Evolutionary conservation across 2,329 filamentous ascomycete species (phyloP), one percentile per base, ranked within the genome.

Genomic region (Xenoacremonium recifei): DNA sequence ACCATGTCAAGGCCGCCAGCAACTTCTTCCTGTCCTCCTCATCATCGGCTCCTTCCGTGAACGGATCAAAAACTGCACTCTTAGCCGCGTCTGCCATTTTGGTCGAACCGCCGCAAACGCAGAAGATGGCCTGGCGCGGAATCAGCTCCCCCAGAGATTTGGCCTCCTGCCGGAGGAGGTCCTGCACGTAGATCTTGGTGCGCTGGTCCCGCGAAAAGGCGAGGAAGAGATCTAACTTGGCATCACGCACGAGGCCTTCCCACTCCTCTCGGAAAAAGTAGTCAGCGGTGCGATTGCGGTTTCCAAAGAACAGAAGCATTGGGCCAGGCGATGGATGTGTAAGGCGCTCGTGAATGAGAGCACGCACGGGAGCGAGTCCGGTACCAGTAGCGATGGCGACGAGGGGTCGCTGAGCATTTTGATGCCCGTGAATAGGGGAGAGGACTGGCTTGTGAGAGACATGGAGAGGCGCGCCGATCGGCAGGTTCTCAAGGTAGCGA

Each of bases 311-410:
- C 2, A 99, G 72, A 1, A 88, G 54, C 3, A 75, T 74, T 0
- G 71, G 68, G 4, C 70, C 54, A 6, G 46, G 37, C 3, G 41
- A 20, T 13, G 49, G 35, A 19, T 64, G 50, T 0, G 58, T 55
- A 31, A 63, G 57, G n/a, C 89, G 85, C 52, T 95, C 84, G 60
- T 86, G 84, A n/a, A 93, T 75, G 52, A 96, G 74, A 4, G 85
- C 80, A 3, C 91, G 82, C 57, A 96, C 82, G 0, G 92, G 91
- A 1, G 91, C 92, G 21, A 96, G 72, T 6, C 91, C 91, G 0
- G 91, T 96, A 3, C 91, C 91, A 0, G 91, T 87, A 2, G 85
- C 89, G 39, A 96, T 80, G 57, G 91, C 81, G 23, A 96, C 71
- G 6, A 91, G 76, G 0, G 90, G 86, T 2, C 68, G 64, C 21